Base-by-base conservation (phyloP, 805 yeast genomes). In the Lipomyces spencermartinsiae region DNA sequence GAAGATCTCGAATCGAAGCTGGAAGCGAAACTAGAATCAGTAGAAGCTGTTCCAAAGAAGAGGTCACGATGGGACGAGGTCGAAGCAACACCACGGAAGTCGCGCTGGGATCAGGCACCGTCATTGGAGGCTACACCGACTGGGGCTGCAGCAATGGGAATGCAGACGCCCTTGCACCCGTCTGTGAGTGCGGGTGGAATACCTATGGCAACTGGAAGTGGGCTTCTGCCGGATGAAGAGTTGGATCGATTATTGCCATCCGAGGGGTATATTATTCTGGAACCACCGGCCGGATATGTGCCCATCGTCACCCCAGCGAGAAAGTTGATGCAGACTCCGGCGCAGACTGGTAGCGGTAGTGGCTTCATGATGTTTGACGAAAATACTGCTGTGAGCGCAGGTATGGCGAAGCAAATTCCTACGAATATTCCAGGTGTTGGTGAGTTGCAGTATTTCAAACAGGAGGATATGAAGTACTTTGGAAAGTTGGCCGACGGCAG, bases 401-500 rank as follows among this genome's bases (percentile, higher is more conserved):
- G 46, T 2, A 73, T 82, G 12, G 61, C 73, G 7, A 65, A 62
- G 33, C 71, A 67, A 60, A 61, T 67, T 31, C 82, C 87, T 0
- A 79, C 85, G 2, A 88, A 87, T 29, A 81, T 89, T 0, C 90
- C 93, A 0, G 92, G 89, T 0, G 83, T 88, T 0, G 83, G 83
- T 51, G 93, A 90, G 37, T 76, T 92, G 14, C 88, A 86, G 74
- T 88, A 81, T 74, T 88, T 91, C 78, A 90, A 87, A 73, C 88
- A 87, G 46, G 86, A 87, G 53, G 98, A 93, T 76, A 81, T 85
- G 76, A 85, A 86, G 75, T 85, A 89, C 74, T 93, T 93, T 77
- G 89, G 90, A 0, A 85, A 85, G 68, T 82, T 91, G 9, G 75
- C 88, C 2, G 78, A 77, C 34, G 72, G 74, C 37, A 69, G 74